These are phyloP conservation scores for Hygrophorus pudorinus DNA, from an alignment of 768 basidiomycete species.

Conservation along the genomic window DNA sequence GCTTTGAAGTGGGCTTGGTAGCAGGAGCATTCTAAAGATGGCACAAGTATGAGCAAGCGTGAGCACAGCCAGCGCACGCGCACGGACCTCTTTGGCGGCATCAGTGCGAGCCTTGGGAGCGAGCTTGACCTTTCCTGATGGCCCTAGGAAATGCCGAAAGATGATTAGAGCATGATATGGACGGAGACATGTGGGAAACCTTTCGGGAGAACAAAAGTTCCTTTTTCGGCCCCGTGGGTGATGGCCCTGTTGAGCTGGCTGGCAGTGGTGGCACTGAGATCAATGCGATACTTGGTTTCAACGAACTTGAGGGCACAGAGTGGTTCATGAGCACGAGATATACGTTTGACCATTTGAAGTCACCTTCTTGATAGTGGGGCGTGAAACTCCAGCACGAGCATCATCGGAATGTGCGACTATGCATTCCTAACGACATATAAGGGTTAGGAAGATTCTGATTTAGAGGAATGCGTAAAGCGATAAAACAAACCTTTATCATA, in stretches of 20 bases:
- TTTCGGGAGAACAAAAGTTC: conserved; percentile 41
- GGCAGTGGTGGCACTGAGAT: conserved; percentile 60
- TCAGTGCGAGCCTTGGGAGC: conserved; percentile 55
- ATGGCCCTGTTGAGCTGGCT: conserved; percentile 81
- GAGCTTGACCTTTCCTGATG: conserved; percentile 41
- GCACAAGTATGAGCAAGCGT: conserved; percentile 6
- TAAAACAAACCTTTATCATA: conserved; percentile 60
- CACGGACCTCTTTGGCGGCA: conserved; percentile 40
- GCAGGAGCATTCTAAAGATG: conserved; percentile 30
- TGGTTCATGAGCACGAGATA: conserved; percentile 8
- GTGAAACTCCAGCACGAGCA: conserved; percentile 66
- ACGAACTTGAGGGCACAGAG: conserved; percentile 46
- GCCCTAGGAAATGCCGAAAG: conserved; percentile 24
- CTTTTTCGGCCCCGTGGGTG: conserved; percentile 37
- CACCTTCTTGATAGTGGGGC: conserved; percentile 76
- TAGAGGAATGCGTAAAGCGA: conserved; percentile 7
- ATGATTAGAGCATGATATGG: not conserved
- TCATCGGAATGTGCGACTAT: conserved; percentile 65
- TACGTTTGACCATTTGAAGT: conserved; percentile 8
- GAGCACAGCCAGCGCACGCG: not conserved
- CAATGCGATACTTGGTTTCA: conserved; percentile 73
- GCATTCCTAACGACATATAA: conserved; percentile 42
- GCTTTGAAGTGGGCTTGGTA: conserved; percentile 19
- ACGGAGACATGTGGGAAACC: conserved; percentile 19
- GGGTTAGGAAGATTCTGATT: conserved; percentile 12